Evolutionary conservation across 1,284 basidiomycete species (phyloP).

Genomic region (Pseudozyma tsukubaensis): DNA sequence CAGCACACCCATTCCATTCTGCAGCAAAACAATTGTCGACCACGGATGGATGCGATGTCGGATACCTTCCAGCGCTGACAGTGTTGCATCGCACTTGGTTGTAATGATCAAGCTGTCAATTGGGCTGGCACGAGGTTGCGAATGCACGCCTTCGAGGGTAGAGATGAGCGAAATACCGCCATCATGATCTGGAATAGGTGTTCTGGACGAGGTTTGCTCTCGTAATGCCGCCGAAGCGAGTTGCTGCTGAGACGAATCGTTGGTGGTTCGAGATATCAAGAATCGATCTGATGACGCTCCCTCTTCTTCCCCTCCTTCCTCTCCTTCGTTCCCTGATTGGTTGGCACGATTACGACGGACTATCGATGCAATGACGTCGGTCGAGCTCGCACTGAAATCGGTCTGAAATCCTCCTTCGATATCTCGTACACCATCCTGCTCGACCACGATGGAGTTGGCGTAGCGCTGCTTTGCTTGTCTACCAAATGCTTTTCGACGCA

Average conservation of each 20-base stretch:
- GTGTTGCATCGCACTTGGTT: constrained; percentile 80
- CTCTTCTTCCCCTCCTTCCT: constrained; percentile 19
- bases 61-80: constrained; percentile 75
- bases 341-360: constrained; percentile 15
- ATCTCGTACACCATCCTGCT: constrained; percentile 52
- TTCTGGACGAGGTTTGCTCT: constrained; percentile 23
- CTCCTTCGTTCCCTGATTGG: constrained; percentile 1
- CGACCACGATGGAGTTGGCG: constrained; percentile 41
- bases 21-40: constrained; percentile 87
- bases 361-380: constrained; percentile 38
- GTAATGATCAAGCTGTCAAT: constrained; percentile 78
- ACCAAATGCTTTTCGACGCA: constrained; percentile 40
- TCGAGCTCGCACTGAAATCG: constrained; percentile 40
- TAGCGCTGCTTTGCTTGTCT: constrained; percentile 24
- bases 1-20: constrained; percentile 91
- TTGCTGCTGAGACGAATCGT: constrained; percentile 5
- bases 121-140: constrained; percentile 40
- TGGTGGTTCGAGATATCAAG: constrained; percentile 33
- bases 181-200: constrained; percentile 39
- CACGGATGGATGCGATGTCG: constrained; percentile 76
- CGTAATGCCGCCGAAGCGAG: constrained; percentile 13
- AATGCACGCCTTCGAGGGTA: constrained; percentile 24
- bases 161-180: constrained; percentile 47
- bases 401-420: constrained; percentile 51
- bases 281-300: constrained; percentile 12